phyloP scores from a whole-genome alignment of 2,329 filamentous ascomycete genomes.

The Teratosphaeria epicoccoides region DNA sequence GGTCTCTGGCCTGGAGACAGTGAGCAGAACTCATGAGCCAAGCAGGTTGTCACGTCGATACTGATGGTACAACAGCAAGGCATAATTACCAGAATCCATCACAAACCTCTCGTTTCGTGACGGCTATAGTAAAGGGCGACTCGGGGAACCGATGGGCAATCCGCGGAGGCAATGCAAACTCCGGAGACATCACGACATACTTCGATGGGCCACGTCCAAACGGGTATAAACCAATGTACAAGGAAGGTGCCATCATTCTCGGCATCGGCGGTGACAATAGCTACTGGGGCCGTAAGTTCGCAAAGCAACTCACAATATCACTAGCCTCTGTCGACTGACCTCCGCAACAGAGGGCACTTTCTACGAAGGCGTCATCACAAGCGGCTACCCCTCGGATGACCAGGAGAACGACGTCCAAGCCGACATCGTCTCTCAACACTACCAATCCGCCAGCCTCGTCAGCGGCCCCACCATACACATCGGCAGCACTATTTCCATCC shows the following conservation, averaged over 20 bases:
- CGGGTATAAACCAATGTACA: conserved; percentile 52
- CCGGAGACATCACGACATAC: conserved; percentile 47
- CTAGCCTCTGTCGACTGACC: neutral
- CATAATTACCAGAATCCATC: conserved; percentile 45
- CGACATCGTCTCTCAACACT: conserved; percentile 38
- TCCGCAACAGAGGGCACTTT: conserved; percentile 35
- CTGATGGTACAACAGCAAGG: conserved; percentile 35
- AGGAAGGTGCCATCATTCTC: conserved; percentile 57
- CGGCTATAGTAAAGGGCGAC: conserved; percentile 46
- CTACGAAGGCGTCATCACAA: conserved; percentile 54
- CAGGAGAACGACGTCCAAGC: conserved; percentile 41
- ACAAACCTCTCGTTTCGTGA: conserved; percentile 47
- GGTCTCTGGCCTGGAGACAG: conserved; percentile 49
- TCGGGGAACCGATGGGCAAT: conserved; percentile 47
- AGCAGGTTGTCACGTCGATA: neutral
- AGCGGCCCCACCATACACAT: conserved; percentile 40
- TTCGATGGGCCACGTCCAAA: conserved; percentile 48
- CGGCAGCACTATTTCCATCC: conserved; percentile 44
- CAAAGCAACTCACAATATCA: neutral
- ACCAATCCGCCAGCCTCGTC: conserved; percentile 38
- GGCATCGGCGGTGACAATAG: conserved; percentile 62
- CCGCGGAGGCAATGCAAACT: conserved; percentile 46
- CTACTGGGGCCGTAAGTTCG: conserved; percentile 28
- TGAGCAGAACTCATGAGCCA: neutral
- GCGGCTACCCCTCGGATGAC: conserved; percentile 49